Conservation (phyloP, 352 stramenopile genomes). For the Phytophthora sansomeana region DNA sequence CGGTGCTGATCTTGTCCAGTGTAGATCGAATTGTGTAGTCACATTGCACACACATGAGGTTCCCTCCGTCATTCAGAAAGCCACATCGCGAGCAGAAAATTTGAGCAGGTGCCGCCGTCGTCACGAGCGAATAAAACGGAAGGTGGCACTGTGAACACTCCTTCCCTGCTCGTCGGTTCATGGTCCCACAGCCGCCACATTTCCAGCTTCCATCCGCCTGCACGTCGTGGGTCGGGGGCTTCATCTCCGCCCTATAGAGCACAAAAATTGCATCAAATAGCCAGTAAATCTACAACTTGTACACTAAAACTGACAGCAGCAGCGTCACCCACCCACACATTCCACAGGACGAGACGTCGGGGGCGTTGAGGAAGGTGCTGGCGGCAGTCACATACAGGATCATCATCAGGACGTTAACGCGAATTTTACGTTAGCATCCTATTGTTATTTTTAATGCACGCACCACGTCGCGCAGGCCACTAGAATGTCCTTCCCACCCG, state of each 20-base stretch:
- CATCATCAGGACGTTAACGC: background rate
- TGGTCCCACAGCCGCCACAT: slow-evolving; percentile 64
- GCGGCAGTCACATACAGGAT: background rate
- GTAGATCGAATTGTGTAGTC: slow-evolving; percentile 79
- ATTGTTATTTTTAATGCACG: slow-evolving; percentile 3
- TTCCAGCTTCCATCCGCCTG: slow-evolving; percentile 75
- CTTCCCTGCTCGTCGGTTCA: slow-evolving; percentile 71
- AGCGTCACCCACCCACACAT: slow-evolving; percentile 71
- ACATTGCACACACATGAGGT: slow-evolving; percentile 75
- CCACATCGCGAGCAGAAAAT: slow-evolving; percentile 83
- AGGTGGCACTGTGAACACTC: slow-evolving; percentile 68
- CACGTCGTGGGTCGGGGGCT: slow-evolving; percentile 73
- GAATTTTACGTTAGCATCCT: background rate
- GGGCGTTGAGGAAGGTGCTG: slow-evolving; percentile 78
- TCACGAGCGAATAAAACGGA: slow-evolving; percentile 72
- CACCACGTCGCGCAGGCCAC: slow-evolving; percentile 69
- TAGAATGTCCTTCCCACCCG: slow-evolving; percentile 61
- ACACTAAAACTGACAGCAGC: background rate
- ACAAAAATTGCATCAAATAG: background rate
- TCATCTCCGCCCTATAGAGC: slow-evolving; percentile 54
- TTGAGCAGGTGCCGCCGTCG: slow-evolving; percentile 69
- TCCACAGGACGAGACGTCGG: slow-evolving; percentile 58
- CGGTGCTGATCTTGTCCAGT: slow-evolving; percentile 75
- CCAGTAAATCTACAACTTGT: background rate
- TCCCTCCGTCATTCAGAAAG: slow-evolving; percentile 78